Evolutionary conservation across 2,329 filamentous ascomycete species (phyloP).

Genomic region (Trichoderma sp.): DNA sequence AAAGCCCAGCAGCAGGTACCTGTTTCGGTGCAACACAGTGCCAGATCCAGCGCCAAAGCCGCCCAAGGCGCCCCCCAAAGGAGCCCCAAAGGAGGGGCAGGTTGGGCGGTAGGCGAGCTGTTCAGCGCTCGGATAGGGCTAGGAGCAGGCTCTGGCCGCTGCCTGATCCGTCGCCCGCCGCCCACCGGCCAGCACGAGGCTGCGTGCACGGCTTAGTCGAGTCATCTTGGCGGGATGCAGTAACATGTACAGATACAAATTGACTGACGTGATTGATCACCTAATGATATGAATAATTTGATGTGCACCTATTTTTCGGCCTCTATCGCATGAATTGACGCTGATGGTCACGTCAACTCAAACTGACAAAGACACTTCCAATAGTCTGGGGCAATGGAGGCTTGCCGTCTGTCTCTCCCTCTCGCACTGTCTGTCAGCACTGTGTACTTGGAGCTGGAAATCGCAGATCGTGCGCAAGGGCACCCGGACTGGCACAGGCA

Average conservation of each 20-base stretch:
- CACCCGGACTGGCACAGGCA: neutral
- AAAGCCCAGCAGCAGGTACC: constrained; percentile 9
- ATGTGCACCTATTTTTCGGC: neutral
- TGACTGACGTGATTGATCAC: neutral
- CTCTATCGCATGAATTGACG: neutral
- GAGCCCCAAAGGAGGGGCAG: neutral
- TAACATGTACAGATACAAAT: neutral
- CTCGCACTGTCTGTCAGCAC: neutral
- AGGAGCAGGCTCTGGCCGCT: constrained; percentile 2
- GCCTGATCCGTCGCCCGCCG: neutral
- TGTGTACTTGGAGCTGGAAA: neutral
- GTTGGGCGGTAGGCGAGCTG: neutral
- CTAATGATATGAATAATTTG: neutral
- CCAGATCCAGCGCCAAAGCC: constrained; percentile 4
- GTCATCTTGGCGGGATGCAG: neutral
- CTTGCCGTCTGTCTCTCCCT: neutral
- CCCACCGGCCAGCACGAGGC: constrained; percentile 1
- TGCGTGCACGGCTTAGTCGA: neutral
- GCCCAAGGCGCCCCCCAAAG: neutral
- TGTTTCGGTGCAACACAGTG: constrained; percentile 17
- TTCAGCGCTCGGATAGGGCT: constrained; percentile 12
- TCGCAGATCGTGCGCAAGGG: constrained; percentile 15
- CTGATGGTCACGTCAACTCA: neutral
- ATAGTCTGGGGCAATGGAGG: neutral
- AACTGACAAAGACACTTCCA: neutral